Base-by-base conservation (phyloP, 306 rosid species). In the Pyrus bretschneideri region DNA sequence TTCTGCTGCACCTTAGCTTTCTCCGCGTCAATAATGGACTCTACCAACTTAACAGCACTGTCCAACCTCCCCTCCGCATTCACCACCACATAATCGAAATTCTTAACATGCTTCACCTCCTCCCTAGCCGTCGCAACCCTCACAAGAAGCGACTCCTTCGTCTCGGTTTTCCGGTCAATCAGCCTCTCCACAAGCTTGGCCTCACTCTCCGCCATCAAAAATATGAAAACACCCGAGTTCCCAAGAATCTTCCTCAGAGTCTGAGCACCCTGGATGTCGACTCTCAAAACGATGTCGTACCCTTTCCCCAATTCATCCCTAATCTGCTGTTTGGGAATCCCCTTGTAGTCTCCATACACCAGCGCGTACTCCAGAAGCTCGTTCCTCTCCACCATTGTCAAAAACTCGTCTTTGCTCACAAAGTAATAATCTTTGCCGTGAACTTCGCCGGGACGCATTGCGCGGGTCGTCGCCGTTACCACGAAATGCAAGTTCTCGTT, bases 311-410 rank as follows among this genome's bases (percentile, higher is more conserved):
- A 83, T 42, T 30, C 86, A 11, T 95, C 99, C 75, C 93, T 70
- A 6, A 95, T 88, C 85, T 92, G 99, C 87, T 81, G 88, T 62
- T 89, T 95, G 6, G 99, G 99, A 1, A 95, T 89, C 2, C 99
- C 99, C 76, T 95, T 95, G 11, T 92, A 92, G 78, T 95, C 99
- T 0, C 99, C 99, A 45, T 95, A 95, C 1, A 95, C 99, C 9
- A 92, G 81, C 0, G 99, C 99, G 30, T 95, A 85, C 67, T 95
- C 99, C 40, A 95, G 74, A 13, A 95, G 87, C 87, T 95, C 98
- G 4, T 88, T 84, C n/a, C 67, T 69, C 2, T 87, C 81, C 0
- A 89, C 89, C 93, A 92, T 86, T 9, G 78, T 30, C 1, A 95
- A 58, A 44, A 95, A 95, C 45, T 95, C 93, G 1, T 92, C 96